phyloP scores from a whole-genome alignment of 2,329 filamentous ascomycete genomes.

The Trichoderma endophyticum region DNA sequence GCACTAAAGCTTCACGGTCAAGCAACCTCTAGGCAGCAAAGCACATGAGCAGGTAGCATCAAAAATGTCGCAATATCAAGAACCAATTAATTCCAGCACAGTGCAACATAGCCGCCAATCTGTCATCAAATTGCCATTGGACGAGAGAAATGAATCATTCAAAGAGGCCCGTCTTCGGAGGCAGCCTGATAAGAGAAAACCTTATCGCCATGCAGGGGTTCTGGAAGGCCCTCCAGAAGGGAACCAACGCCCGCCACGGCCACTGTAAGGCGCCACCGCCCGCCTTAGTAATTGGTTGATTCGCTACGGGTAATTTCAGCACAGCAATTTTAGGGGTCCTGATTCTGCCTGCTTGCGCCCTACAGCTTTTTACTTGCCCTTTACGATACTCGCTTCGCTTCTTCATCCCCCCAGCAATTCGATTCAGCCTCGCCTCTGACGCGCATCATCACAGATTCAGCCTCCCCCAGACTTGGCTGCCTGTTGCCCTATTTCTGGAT shows the following conservation, averaged over 20 bases:
- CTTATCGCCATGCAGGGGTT: conserved; percentile 1
- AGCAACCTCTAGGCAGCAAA: background rate
- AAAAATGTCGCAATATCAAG: background rate
- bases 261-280: conserved; percentile 8
- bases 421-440: background rate
- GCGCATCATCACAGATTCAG: background rate
- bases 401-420: background rate
- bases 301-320: background rate
- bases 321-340: background rate
- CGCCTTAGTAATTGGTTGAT: background rate
- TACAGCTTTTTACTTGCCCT: background rate
- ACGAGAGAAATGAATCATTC: background rate
- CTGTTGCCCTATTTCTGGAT: background rate
- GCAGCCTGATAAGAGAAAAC: background rate
- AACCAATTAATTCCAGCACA: background rate
- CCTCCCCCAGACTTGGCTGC: background rate
- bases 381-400: background rate
- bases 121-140: background rate
- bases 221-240: background rate
- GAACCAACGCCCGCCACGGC: background rate
- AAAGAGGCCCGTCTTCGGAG: background rate
- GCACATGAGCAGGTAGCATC: background rate
- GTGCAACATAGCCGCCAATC: background rate
- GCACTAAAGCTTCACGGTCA: background rate
- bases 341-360: background rate